Percentiles rank a stretch among this genome's conserved stretches.
Conservation (phyloP, 257 asterid genomes). For the Fraxinus americana region DNA sequence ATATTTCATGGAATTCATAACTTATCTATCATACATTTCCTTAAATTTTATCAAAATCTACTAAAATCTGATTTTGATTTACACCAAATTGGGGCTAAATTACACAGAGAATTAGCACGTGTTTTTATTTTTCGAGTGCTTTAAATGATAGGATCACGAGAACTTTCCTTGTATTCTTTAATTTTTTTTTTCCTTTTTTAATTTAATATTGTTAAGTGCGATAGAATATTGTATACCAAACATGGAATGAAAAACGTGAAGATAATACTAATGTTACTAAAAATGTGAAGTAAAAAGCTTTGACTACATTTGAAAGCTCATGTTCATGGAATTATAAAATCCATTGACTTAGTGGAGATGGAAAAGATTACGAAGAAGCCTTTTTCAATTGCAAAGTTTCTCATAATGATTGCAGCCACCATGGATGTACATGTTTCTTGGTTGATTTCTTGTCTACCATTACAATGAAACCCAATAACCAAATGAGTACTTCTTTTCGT, state of each 20-base stretch:
- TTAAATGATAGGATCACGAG: no score
- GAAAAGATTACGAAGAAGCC: neutral
- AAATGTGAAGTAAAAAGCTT: neutral
- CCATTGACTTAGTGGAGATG: slow-evolving; percentile 1
- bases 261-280: neutral
- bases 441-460: slow-evolving; percentile 9
- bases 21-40: no score
- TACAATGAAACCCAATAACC: neutral
- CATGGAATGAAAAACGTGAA: neutral
- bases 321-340: neutral
- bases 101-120: no score
- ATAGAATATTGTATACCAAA: neutral
- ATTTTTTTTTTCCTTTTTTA: neutral
- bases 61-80: no score
- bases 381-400: neutral
- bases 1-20: no score
- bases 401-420: neutral
- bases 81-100: no score
- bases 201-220: neutral
- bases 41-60: no score
- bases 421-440: neutral
- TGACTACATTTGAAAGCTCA: neutral
- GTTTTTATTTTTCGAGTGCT: no score
- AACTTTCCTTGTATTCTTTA: no score
- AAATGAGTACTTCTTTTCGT: neutral